Evolutionary conservation across 306 rosid genomes (phyloP).

Genomic region (Abrus pulchellus): DNA sequence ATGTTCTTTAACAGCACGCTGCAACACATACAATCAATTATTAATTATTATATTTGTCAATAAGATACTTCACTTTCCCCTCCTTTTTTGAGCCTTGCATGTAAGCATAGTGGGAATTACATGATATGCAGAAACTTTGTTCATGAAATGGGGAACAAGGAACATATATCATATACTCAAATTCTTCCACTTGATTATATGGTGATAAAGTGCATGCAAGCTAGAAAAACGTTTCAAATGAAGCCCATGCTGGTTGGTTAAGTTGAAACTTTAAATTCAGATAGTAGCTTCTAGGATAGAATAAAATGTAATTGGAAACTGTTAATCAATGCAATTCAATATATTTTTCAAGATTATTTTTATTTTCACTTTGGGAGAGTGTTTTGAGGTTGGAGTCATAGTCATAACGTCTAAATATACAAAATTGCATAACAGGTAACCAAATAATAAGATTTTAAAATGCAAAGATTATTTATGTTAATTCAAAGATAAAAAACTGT

Average conservation of each 20-base stretch:
- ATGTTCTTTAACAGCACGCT: slow-evolving; percentile 2
- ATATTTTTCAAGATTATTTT: too few relatives aligned
- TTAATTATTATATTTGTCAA: neutral
- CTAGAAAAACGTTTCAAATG: too few relatives aligned
- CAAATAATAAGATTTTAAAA: neutral
- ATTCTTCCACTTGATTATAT: neutral
- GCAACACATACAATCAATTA: slow-evolving; percentile 17
- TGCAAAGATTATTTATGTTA: neutral
- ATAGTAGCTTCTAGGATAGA: neutral
- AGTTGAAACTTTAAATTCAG: neutral
- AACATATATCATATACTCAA: neutral
- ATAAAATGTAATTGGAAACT: neutral
- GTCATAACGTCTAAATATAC: neutral
- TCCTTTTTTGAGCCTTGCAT: slow-evolving; percentile 13
- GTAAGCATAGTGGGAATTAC: neutral
- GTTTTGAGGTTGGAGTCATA: neutral
- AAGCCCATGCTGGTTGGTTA: neutral
- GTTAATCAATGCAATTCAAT: neutral
- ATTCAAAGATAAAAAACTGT: neutral
- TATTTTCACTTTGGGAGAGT: too few relatives aligned
- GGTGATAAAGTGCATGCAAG: neutral
- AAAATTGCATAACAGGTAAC: neutral
- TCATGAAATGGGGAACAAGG: slow-evolving; percentile 32
- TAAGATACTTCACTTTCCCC: neutral
- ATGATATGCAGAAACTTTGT: neutral